Base-by-base conservation (phyloP, 2,329 filamentous ascomycete genomes). In the Monosporascus sp. region DNA sequence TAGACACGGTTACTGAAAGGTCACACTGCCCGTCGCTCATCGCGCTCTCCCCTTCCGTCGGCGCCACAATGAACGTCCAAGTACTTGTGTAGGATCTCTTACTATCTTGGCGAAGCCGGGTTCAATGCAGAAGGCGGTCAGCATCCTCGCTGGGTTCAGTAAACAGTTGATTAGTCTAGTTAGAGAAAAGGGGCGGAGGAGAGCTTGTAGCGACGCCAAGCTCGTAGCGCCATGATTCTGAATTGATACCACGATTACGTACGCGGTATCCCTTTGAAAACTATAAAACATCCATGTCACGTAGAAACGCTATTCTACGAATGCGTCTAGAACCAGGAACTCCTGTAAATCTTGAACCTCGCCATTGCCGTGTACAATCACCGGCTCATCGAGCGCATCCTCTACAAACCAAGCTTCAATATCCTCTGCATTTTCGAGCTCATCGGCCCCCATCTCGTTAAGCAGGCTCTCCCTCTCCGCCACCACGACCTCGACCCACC, bases 401-500 rank as follows among this genome's bases (percentile, higher is more conserved):
- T 65, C 61, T 1, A 59, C 57, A 31, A 65, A 58, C 63, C 57
- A 64, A 45, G 57, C 58, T 11, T 62, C 60, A 18, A 64, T 54
- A 31, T 65, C 58, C 46, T 64, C 60, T 6, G 62, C 64, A 37
- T 62, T 70, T 50, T 78, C 72, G 42, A 76, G 63, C 65, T 80
- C 78, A 2, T 70, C 64, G 15, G 58, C 51, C 61, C 78, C 72
- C 61, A 70, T 65, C 31, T 71, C 72, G 6, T 54, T 64, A 47
- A 83, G 63, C 57, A 80, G 60, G 38, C 63, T 67, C 31, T 60
- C 62, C 11, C 78, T 70, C 62, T 80, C 79, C 6, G 70, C 62
- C 5, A 73, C 56, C 3, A 80, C 73, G 42, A 71, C 68, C 37
- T 68, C 65, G 24, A 75, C 63, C 80, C 80, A 83, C 52, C 65